Conservation (phyloP, 2,329 filamentous ascomycete species). For the Colletotrichum sp. region DNA sequence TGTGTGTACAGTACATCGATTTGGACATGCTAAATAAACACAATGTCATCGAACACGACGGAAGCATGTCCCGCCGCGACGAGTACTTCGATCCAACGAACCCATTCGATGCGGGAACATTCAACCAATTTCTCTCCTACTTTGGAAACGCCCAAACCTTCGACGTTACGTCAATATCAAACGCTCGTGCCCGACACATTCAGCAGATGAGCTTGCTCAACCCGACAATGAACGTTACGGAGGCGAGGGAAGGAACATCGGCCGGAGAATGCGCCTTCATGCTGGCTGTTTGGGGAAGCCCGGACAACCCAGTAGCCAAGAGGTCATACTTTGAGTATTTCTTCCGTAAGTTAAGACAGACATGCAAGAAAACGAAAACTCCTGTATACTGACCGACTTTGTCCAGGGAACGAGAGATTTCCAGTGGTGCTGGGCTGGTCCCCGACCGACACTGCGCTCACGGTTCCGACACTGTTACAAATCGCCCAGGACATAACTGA, state of each 20-base stretch:
- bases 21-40: conserved; percentile 47
- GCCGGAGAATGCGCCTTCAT: conserved; percentile 54
- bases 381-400: neutral
- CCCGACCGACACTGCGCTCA: neutral
- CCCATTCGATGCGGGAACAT: conserved; percentile 56
- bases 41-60: conserved; percentile 55
- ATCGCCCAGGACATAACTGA: neutral
- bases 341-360: conserved; percentile 39
- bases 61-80: conserved; percentile 50
- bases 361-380: neutral
- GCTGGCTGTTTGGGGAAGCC: conserved; percentile 54
- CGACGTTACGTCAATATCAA: conserved; percentile 44
- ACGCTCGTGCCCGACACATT: conserved; percentile 40
- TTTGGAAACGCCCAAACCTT: conserved; percentile 46
- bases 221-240: conserved; percentile 51
- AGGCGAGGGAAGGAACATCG: conserved; percentile 44
- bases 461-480: neutral
- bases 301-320: conserved; percentile 40
- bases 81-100: conserved; percentile 56
- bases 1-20: neutral
- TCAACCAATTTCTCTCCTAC: conserved; percentile 47
- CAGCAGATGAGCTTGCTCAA: conserved; percentile 51
- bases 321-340: conserved; percentile 47
- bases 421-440: conserved; percentile 9
- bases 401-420: conserved; percentile 6